Evolutionary conservation across 148 eudicot genomes (phyloP).

Genomic region (Chenopodium formosanum): DNA sequence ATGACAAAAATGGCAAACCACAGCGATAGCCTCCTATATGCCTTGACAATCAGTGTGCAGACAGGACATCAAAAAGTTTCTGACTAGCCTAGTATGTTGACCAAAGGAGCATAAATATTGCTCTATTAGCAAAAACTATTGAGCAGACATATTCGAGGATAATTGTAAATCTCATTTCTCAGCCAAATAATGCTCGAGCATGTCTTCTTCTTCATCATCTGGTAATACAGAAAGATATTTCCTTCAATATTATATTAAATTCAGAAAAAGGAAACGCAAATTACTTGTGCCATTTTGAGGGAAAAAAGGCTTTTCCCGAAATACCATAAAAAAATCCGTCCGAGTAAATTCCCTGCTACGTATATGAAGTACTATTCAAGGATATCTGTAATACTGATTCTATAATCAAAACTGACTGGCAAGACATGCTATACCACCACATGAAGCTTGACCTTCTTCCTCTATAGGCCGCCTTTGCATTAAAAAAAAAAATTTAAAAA

Average conservation of each 20-base stretch:
- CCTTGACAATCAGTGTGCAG: neutral
- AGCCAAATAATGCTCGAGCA: conserved; percentile 90
- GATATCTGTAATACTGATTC: too few relatives aligned
- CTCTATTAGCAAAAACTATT: neutral
- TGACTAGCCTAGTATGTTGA: neutral
- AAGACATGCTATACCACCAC: too few relatives aligned
- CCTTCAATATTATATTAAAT: neutral
- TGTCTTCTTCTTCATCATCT: conserved; percentile 95
- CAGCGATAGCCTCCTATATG: neutral
- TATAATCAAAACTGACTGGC: too few relatives aligned
- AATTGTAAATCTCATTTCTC: conserved; percentile 58
- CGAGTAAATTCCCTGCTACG: too few relatives aligned
- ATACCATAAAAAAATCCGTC: too few relatives aligned
- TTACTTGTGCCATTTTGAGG: neutral
- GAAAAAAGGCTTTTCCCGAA: neutral
- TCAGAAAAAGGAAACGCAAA: neutral
- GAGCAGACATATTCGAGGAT: conserved; percentile 37
- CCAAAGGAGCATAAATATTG: conserved; percentile 1
- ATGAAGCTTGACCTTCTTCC: too few relatives aligned
- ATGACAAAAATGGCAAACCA: neutral
- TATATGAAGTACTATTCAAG: too few relatives aligned
- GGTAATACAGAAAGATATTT: conserved; percentile 27
- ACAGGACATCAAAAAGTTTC: neutral
- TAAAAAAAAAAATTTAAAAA: too few relatives aligned
- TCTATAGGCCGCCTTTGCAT: too few relatives aligned